These are phyloP conservation scores for Poronia punctata DNA, from an alignment of 495 filamentous ascomycete genomes.

Conservation along the genomic window DNA sequence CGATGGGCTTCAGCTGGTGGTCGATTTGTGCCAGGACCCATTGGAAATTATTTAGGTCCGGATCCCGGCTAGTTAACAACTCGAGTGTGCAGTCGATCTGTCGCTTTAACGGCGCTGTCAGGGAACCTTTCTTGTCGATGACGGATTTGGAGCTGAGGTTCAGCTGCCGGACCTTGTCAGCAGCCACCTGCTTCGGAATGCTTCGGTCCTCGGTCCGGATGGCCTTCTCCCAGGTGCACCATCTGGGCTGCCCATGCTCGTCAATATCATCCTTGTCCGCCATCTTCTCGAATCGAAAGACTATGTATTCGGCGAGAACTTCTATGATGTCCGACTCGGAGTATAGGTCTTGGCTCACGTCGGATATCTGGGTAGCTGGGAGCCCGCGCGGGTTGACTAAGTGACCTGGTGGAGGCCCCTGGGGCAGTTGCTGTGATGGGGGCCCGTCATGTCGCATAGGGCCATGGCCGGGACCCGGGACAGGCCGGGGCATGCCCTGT, in stretches of 20 bases:
- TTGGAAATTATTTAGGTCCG: constrained; percentile 14
- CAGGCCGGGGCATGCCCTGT: not conserved
- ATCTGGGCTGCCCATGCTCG: constrained; percentile 15
- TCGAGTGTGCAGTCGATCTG: constrained; percentile 28
- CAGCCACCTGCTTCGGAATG: constrained; percentile 19
- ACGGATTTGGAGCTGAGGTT: constrained; percentile 16
- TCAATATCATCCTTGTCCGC: constrained; percentile 15
- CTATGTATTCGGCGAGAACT: constrained; percentile 22
- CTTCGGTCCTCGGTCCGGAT: constrained; percentile 15
- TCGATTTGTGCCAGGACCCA: constrained; percentile 30
- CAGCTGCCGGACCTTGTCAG: constrained; percentile 21
- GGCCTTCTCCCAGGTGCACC: constrained; percentile 24
- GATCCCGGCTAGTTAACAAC: constrained; percentile 12
- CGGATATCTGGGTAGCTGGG: constrained; percentile 15
- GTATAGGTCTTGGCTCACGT: constrained; percentile 16
- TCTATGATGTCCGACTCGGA: constrained; percentile 21
- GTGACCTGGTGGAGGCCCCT: not conserved
- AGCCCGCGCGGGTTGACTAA: not conserved
- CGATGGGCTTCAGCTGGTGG: constrained; percentile 17
- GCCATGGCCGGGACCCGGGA: not conserved
- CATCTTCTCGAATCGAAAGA: constrained; percentile 26
- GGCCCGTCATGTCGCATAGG: not conserved
- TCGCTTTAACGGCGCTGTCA: constrained; percentile 20
- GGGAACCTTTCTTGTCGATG: constrained; percentile 22
- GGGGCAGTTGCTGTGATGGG: not conserved